phyloP scores from a whole-genome alignment of 2,329 filamentous ascomycete species.

The Eurotiales sp. region DNA sequence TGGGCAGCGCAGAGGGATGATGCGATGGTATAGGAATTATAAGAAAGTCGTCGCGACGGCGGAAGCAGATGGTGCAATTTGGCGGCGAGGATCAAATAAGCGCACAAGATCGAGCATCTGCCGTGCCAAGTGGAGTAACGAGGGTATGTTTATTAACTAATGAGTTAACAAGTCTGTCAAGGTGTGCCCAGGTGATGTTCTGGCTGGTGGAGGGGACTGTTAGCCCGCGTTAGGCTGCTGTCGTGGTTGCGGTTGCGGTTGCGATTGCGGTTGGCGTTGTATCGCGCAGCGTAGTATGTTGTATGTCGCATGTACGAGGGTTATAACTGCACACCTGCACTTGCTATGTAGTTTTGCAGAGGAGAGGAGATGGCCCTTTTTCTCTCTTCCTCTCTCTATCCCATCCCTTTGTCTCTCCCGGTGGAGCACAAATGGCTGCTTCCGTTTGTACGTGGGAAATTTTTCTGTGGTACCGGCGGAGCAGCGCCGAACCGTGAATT shows the following conservation, averaged over 20 bases:
- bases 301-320: too few relatives aligned
- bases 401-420: not conserved
- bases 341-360: too few relatives aligned
- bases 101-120: conserved; percentile 2
- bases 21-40: not conserved
- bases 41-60: conserved; percentile 6
- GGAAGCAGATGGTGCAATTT: conserved; percentile 11
- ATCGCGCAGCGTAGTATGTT: too few relatives aligned
- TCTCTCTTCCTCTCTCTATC: not conserved
- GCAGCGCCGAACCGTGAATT: conserved; percentile 3
- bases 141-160: not conserved
- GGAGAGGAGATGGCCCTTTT: too few relatives aligned
- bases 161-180: conserved; percentile 1
- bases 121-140: conserved; percentile 8
- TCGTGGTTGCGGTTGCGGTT: not conserved
- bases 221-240: not conserved
- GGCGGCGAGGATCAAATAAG: conserved; percentile 10
- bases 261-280: too few relatives aligned
- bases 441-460: not conserved
- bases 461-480: conserved; percentile 9
- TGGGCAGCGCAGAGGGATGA: not conserved
- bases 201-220: not conserved
- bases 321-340: too few relatives aligned
- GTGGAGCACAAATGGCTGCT: not conserved
- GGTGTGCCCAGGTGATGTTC: conserved; percentile 1